Evolutionary conservation across 345 rosid genomes (phyloP), one percentile per base, ranked within the genome.

Genomic region (Adansonia digitata): DNA sequence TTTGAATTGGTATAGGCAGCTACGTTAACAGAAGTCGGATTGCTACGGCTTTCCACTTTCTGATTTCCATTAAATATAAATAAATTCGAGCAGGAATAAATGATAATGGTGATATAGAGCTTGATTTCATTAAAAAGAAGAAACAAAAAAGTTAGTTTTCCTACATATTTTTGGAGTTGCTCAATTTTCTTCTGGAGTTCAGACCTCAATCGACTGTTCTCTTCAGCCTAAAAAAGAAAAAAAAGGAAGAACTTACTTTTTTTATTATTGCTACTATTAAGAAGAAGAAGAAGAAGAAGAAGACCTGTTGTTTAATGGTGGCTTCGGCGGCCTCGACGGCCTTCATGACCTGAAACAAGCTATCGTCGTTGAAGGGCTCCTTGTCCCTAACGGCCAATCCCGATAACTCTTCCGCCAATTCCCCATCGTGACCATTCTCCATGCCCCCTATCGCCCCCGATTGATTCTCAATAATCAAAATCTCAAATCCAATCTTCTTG

Each of bases 301-400:
- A 69, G 1, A 90, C 98, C 97, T 94, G 98, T 72, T 92, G 97
- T 83, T 83, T 90, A 73, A 94, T 92, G 46, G 95, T 90, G 62
- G 91, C 88, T 85, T 94, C 98, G 9, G 98, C 98, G 2, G 94
- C 97, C 84, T 94, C 98, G 5, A 92, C 97, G 18, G 98, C 98
- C 79, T 90, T 91, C 89, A 91, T 89, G 29, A 92, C 97, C 91
- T 91, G 98, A 78, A 87, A 85, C 79, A 94, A 91, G 80, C 84
- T 92, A 72, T 76, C 84, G 74, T 35, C 65, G 49, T 65, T 74
- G 77, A 27, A 20, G 17, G 15, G 31, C 31, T 71, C 64, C 45
- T 72, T 22, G 79, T 3, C 31, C 66, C 77, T 80, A 27, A 91
- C 73, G 34, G 78, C 82, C 73, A 92, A 76, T 42, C 88, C 88